A percentile compares a stretch with the other conserved stretches of the same genome.
These are phyloP conservation scores for Rhodotorula taiwanensis DNA, from an alignment of 768 basidiomycete species.

Conservation along the genomic window DNA sequence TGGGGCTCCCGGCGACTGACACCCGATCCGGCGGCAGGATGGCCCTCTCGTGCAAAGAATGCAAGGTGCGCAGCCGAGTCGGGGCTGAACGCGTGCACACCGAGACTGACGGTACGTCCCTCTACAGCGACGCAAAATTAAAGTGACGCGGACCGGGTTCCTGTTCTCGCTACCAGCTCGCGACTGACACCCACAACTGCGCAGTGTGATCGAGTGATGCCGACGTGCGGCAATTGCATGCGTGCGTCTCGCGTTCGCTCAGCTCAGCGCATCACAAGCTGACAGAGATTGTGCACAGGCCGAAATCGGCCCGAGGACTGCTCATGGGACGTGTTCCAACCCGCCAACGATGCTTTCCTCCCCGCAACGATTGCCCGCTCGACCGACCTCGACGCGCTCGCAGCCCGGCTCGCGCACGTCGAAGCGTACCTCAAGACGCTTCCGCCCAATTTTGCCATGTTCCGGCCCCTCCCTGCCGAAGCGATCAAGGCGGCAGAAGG, in stretches of 20 bases:
- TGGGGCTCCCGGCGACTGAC: too few species aligned
- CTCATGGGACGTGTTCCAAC: conserved; percentile 32
- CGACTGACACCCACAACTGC: neutral
- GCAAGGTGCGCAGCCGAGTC: conserved; percentile 29
- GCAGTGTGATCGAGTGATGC: conserved; percentile 33
- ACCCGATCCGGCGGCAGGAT: conserved; percentile 5
- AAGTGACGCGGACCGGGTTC: neutral
- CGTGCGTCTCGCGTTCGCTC: neutral
- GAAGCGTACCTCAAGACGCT: conserved; percentile 29
- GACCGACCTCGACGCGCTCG: conserved; percentile 22
- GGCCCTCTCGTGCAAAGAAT: conserved; percentile 31
- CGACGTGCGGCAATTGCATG: conserved; percentile 28
- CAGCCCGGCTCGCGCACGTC: conserved; percentile 27
- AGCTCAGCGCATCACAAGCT: neutral
- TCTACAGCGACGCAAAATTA: conserved; percentile 23
- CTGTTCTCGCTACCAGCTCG: neutral
- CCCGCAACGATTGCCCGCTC: conserved; percentile 29
- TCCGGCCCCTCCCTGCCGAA: conserved; percentile 2
- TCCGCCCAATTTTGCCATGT: conserved; percentile 34
- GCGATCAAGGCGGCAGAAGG: too few species aligned
- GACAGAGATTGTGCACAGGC: neutral
- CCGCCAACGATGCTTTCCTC: conserved; percentile 28
- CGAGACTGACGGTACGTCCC: too few species aligned
- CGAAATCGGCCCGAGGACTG: conserved; percentile 22
- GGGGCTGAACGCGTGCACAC: too few species aligned